Evolutionary conservation across 805 yeast species (phyloP), one percentile per base, ranked within the genome.

Genomic region (Candida vaughaniae): DNA sequence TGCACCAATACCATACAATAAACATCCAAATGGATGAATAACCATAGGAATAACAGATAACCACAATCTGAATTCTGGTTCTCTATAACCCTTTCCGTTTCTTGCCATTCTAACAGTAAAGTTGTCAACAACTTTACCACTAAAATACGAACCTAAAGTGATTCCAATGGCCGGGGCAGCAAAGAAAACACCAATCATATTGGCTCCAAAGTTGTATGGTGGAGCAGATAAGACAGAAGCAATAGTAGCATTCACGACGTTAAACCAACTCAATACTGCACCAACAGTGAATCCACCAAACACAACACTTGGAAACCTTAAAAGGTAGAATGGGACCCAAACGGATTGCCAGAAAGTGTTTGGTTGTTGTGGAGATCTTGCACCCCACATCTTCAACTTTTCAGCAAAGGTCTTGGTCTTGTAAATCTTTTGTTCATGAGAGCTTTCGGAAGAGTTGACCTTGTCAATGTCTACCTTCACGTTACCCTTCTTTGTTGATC

Each of bases 1-100:
- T 8, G 58, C 56, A 1, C 58, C 58, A n/a, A 53, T 49, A 6
- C 58, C 56, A 43, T 51, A 53, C 19, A 51, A 43, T 18, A 53
- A 36, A 31, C 45, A 45, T 3, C 49, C 49, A 25, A 36, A 36
- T 2, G 49, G 47, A 17, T 42, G 45, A 15, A 42, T 26, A 9
- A 45, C 29, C 42, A 42, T 36, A 6, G 49, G 49, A 22, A 45
- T 36, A 4, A 42, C 25, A 6, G 47, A 28, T 14, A 42, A 22
- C 43, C 42, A 45, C 16, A 45, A 38, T 18, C 49, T 28, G 16
- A 25, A 35, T 31, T 45, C 49, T 3, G 49, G 49, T 27, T 45
- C 49, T 16, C 47, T 33, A 19, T 39, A 34, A 14, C 49, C 49
- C 16, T 37, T 33, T 12, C 40, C 42, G 16, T 28, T 38, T 25